Evolutionary conservation across 1,284 basidiomycete genomes (phyloP).

Genomic region (Ganoderma sinense): DNA sequence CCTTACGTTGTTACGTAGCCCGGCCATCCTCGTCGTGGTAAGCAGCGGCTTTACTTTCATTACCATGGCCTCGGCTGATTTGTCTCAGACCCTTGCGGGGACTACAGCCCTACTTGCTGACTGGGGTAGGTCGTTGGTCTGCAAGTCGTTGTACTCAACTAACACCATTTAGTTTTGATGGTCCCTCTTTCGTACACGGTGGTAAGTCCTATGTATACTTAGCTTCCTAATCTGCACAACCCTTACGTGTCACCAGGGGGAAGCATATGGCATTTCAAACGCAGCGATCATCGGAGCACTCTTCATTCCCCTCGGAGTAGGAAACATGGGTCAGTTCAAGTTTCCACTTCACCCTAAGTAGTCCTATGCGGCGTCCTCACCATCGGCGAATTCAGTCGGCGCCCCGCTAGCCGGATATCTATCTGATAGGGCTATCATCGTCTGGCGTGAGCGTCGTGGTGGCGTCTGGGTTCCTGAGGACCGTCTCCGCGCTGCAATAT

Average conservation of each 20-base stretch:
- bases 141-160: not conserved
- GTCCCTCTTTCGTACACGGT: constrained; percentile 51
- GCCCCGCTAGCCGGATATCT: constrained; percentile 58
- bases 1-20: constrained; percentile 60
- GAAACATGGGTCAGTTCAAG: constrained; percentile 65
- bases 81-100: constrained; percentile 48
- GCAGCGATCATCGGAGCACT: constrained; percentile 65
- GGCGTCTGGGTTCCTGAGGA: constrained; percentile 67
- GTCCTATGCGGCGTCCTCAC: not conserved
- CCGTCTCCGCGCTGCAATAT: constrained; percentile 56
- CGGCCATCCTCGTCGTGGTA: constrained; percentile 64
- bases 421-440: constrained; percentile 57
- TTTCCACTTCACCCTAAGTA: not conserved
- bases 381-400: constrained; percentile 47
- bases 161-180: constrained; percentile 41
- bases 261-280: constrained; percentile 64
- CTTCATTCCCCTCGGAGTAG: constrained; percentile 65
- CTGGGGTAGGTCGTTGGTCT: constrained; percentile 43
- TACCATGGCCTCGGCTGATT: not conserved
- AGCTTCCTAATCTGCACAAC: not conserved
- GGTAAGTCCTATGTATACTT: constrained; percentile 36
- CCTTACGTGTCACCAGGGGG: constrained; percentile 47
- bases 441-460: constrained; percentile 54
- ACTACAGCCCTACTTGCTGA: constrained; percentile 50
- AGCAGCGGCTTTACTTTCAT: constrained; percentile 31